Base-by-base conservation (phyloP, 164 flowering plant genomes). In the Houttuynia cordata region DNA sequence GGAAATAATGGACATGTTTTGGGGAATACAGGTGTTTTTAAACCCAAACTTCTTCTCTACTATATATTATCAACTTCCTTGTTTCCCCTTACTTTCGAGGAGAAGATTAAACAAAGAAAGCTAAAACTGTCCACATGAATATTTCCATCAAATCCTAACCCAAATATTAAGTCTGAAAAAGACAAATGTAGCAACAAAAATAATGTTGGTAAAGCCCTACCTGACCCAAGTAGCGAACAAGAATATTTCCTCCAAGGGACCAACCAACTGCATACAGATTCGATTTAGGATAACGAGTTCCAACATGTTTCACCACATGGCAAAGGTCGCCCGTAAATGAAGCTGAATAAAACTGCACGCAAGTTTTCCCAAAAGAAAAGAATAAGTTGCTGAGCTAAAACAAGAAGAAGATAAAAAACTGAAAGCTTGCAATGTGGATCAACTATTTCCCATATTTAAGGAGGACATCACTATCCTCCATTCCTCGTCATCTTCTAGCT, bases 231-330 rank as follows among this genome's bases (percentile, higher is more conserved):
- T 93, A 93, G 8, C 80, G 83, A 74, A 89, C 87, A 74, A 93
- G 97, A 65, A 93, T 89, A 65, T 93, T 89, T 53, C 86, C 98
- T 51, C 98, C 98, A 74, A 93, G 83, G 59, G 98, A 89, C 98
- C 98, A 93, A 52, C 96, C 96, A 76, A 73, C 79, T 25, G 91
- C 94, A 81, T 87, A 93, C 53, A 93, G 56, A 58, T 83, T 86
- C 56, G 98, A 87, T 54, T 74, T 69, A n/a, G 91, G 96, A 67
- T 81, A 89, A 34, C 81, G 74, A 25, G n/a, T 51, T 15, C 65
- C 65, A 51, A 89, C 83, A 67, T 89, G 88, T 17, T 76, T 71
- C 53, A 87, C 86, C 53, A 89, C 92, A 69, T 82, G 76, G 52
- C 79, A 68, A 22, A 86, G 77, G 75, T 93, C 97, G 68, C 80